These are phyloP conservation scores for Chlamydomonas sphaeroides DNA, from an alignment of 139 green algal genomes.

Conservation along the genomic window DNA sequence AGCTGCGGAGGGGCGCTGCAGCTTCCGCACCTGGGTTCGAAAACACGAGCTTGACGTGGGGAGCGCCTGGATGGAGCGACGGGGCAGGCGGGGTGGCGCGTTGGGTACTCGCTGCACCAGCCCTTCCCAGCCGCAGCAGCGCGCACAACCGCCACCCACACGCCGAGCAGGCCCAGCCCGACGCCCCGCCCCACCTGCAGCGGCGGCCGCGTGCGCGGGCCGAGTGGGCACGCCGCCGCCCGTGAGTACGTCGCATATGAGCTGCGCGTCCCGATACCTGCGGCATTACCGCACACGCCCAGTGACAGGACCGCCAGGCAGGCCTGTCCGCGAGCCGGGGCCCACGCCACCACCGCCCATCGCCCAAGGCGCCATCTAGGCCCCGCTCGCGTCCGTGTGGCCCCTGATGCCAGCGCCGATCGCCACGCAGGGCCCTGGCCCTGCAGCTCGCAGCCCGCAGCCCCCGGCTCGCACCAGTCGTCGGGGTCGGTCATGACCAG, in stretches of 20 bases:
- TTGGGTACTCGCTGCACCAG: no score
- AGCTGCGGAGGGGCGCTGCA: no score
- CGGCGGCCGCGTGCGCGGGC: not conserved
- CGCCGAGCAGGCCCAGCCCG: not conserved
- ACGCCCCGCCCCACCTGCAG: not conserved
- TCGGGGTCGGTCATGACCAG: constrained; percentile 80
- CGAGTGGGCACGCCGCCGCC: constrained; percentile 51
- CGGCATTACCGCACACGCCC: no score
- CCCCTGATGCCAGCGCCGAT: not conserved
- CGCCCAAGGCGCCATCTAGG: no score
- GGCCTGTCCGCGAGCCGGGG: no score
- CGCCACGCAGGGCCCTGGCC: not conserved
- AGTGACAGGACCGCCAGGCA: no score
- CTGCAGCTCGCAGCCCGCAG: not conserved
- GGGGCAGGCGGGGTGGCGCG: not conserved
- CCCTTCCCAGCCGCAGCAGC: no score
- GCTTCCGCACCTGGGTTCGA: constrained; percentile 24
- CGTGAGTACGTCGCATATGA: constrained; percentile 72
- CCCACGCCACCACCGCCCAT: no score
- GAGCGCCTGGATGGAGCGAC: not conserved
- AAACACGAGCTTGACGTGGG: constrained; percentile 16
- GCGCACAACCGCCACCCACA: no score
- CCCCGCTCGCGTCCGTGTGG: no score
- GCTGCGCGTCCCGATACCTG: constrained; percentile 76
- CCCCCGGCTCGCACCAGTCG: constrained; percentile 63